Evolutionary conservation across 164 flowering plant genomes (phyloP).

Genomic region (Magnolia changhungtana): DNA sequence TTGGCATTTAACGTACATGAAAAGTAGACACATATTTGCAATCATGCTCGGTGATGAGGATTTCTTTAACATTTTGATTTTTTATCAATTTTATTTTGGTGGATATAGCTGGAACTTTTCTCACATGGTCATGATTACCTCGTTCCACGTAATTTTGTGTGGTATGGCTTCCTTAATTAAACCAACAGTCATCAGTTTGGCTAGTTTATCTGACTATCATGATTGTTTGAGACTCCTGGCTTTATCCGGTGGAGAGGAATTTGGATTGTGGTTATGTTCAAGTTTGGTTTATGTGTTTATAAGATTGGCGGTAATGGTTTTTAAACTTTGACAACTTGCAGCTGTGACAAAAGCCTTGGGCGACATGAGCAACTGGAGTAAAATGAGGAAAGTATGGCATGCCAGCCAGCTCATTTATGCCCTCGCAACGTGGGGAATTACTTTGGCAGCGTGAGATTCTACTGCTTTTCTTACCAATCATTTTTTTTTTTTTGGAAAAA

Average conservation of each 20-base stretch:
- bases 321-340: conserved; percentile 26
- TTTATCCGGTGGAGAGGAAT: not conserved
- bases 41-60: too few species aligned
- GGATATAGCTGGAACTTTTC: too few species aligned
- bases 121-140: not conserved
- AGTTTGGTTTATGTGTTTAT: not conserved
- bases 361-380: conserved; percentile 60
- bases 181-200: not conserved
- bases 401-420: conserved; percentile 74
- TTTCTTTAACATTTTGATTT: too few species aligned
- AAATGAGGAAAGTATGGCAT: conserved; percentile 71
- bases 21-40: too few species aligned
- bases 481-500: not conserved
- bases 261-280: not conserved
- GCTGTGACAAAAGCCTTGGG: conserved; percentile 61
- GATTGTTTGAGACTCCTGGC: too few species aligned
- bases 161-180: not conserved
- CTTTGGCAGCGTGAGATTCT: conserved; percentile 62
- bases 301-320: not conserved
- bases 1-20: too few species aligned
- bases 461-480: not conserved
- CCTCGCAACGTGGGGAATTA: conserved; percentile 81
- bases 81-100: too few species aligned
- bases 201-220: not conserved
- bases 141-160: not conserved